Percentiles rank a stretch among this genome's conserved stretches.
Conservation (phyloP, 225 moss, liverwort and hornwort genomes). For the Polytrichum formosum region DNA sequence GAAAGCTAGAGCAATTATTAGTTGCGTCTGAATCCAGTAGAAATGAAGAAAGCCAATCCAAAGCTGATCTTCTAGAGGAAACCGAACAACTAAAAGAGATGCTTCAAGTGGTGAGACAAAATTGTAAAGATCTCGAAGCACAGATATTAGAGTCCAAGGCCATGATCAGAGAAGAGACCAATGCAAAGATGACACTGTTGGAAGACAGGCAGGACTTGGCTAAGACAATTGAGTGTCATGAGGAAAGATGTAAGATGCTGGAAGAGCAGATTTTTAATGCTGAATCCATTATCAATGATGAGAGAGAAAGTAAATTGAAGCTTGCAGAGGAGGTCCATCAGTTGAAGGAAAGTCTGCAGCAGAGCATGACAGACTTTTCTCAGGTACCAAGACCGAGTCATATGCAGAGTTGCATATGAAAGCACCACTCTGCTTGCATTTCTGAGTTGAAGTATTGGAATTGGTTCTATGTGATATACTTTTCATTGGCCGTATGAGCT, state of each 20-base stretch:
- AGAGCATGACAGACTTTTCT: slow-evolving; percentile 15
- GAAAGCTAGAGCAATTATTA: slow-evolving; percentile 26
- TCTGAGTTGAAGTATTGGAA: too few relatives aligned
- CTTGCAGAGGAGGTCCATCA: slow-evolving; percentile 34
- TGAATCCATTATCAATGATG: slow-evolving; percentile 21
- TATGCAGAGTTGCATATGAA: slow-evolving; percentile 1
- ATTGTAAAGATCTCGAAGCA: slow-evolving; percentile 23
- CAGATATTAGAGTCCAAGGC: slow-evolving; percentile 20
- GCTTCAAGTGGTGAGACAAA: slow-evolving; percentile 34
- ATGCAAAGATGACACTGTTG: slow-evolving; percentile 28
- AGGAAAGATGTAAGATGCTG: slow-evolving; percentile 22
- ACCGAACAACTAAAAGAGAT: slow-evolving; percentile 22
- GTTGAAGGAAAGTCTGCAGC: slow-evolving; percentile 26
- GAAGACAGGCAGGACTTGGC: slow-evolving; percentile 26
- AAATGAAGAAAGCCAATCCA: slow-evolving; percentile 29
- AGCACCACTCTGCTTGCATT: not conserved
- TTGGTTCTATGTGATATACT: too few relatives aligned
- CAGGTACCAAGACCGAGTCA: slow-evolving; percentile 16
- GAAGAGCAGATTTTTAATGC: slow-evolving; percentile 37
- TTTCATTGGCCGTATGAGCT: slow-evolving; percentile 1
- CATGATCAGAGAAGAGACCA: slow-evolving; percentile 18
- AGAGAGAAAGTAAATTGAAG: slow-evolving; percentile 24
- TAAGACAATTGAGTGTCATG: slow-evolving; percentile 17
- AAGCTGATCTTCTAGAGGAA: slow-evolving; percentile 33
- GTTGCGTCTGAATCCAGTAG: slow-evolving; percentile 23